These are phyloP conservation scores for Blastobotrys parvus DNA, from an alignment of 805 yeast genomes.

Conservation along the genomic window DNA sequence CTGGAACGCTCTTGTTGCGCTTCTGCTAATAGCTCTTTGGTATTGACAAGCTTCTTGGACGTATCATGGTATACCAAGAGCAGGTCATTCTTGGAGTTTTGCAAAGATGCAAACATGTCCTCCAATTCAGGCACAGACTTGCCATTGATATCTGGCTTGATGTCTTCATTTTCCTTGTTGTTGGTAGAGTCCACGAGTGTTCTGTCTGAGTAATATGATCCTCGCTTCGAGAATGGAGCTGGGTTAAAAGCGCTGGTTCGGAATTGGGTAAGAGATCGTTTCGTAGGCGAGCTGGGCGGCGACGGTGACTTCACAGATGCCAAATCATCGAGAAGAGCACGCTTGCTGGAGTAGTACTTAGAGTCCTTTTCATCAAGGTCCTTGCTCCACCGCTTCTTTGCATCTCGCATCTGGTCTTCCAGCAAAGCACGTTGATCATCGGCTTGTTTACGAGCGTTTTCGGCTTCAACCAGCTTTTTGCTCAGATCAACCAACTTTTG, in stretches of 20 bases:
- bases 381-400: constrained; percentile 20
- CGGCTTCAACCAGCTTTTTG: constrained; percentile 24
- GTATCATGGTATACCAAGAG: constrained; percentile 21
- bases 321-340: constrained; percentile 17
- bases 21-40: constrained; percentile 19
- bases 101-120: constrained; percentile 10
- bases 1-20: constrained; percentile 18
- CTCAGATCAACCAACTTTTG: constrained; percentile 35
- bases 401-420: constrained; percentile 19
- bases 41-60: constrained; percentile 17
- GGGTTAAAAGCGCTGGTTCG: constrained; percentile 5
- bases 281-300: not conserved
- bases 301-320: constrained; percentile 8
- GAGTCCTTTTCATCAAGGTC: constrained; percentile 19
- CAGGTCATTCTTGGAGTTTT: constrained; percentile 18
- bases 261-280: constrained; percentile 8
- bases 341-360: constrained; percentile 14
- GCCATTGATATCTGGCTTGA: constrained; percentile 1
- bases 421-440: constrained; percentile 18
- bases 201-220: constrained; percentile 4
- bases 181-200: constrained; percentile 2
- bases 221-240: not conserved
- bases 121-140: constrained; percentile 14
- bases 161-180: constrained; percentile 12
- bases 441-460: constrained; percentile 21